Percentiles rank a stretch among this genome's conserved stretches.
phyloP scores from a whole-genome alignment of 495 filamentous ascomycete genomes.

The Xylaria flabelliformis region DNA sequence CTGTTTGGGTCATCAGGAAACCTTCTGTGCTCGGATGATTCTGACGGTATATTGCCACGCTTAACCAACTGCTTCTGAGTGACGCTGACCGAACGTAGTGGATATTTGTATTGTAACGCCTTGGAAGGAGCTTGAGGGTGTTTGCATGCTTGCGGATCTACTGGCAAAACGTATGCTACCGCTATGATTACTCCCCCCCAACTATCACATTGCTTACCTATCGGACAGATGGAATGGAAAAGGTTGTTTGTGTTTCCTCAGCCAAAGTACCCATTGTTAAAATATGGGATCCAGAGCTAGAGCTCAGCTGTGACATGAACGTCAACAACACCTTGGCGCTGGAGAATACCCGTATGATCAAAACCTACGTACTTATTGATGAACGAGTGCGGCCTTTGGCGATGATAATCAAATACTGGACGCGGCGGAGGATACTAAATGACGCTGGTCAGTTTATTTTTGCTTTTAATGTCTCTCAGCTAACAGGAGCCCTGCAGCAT shows the following conservation, averaged over 20 bases:
- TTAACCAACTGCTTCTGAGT: constrained; percentile 1
- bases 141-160: constrained; percentile 85
- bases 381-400: constrained; percentile 87
- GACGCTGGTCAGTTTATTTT: constrained; percentile 77
- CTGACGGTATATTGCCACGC: constrained; percentile 71
- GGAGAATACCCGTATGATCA: constrained; percentile 98
- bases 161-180: constrained; percentile 76
- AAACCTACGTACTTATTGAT: constrained; percentile 94
- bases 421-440: constrained; percentile 87
- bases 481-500: constrained; percentile 57
- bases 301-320: constrained; percentile 96
- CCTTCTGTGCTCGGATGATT: constrained; percentile 91
- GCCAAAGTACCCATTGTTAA: constrained; percentile 99
- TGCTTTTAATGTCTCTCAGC: constrained; percentile 17
- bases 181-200: not conserved
- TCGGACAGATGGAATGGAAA: constrained; percentile 87
- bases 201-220: constrained; percentile 17
- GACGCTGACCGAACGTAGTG: constrained; percentile 62
- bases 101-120: constrained; percentile 96
- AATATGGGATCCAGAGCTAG: constrained; percentile 94
- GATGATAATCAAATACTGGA: constrained; percentile 98
- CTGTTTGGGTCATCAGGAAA: constrained; percentile 98
- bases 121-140: constrained; percentile 79
- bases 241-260: constrained; percentile 88
- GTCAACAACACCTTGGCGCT: constrained; percentile 95